These are phyloP conservation scores for Xerocomellus dryophilus DNA, from an alignment of 768 basidiomycete species.

Conservation along the genomic window DNA sequence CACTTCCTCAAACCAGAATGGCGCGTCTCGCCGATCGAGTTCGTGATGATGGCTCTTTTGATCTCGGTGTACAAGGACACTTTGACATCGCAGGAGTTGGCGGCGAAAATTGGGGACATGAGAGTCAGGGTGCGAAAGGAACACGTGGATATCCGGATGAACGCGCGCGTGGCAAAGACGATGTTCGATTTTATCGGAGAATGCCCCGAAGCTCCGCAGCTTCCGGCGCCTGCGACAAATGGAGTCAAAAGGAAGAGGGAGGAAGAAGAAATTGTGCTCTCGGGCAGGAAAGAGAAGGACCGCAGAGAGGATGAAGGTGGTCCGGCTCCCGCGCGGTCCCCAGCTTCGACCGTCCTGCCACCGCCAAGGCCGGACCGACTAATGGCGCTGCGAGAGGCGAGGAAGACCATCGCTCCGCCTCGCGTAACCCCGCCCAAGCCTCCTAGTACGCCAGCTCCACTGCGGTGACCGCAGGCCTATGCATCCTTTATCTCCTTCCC, in stretches of 20 bases:
- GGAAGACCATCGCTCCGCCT: conserved; percentile 20
- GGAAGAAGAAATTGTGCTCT: conserved; percentile 9
- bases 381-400: conserved; percentile 13
- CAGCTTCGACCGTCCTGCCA: not conserved
- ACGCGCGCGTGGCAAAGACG: conserved; percentile 52
- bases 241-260: conserved; percentile 28
- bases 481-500: no score
- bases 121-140: conserved; percentile 48
- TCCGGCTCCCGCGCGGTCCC: not conserved
- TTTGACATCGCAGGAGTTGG: conserved; percentile 39
- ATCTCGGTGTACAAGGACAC: conserved; percentile 47
- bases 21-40: conserved; percentile 68
- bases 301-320: conserved; percentile 5
- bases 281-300: conserved; percentile 16
- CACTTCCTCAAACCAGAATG: conserved; percentile 40
- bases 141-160: conserved; percentile 68
- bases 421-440: conserved; percentile 4
- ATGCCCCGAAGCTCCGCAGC: not conserved
- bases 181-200: conserved; percentile 52
- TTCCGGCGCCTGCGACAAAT: not conserved
- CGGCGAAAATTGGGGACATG: conserved; percentile 48
- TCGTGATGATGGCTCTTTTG: conserved; percentile 54
- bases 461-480: no score
- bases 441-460: not conserved
- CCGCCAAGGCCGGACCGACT: conserved; percentile 24